These are phyloP conservation scores for Debaryomyces psychrophilus DNA, from an alignment of 1,139 yeast species.

Conservation along the genomic window DNA sequence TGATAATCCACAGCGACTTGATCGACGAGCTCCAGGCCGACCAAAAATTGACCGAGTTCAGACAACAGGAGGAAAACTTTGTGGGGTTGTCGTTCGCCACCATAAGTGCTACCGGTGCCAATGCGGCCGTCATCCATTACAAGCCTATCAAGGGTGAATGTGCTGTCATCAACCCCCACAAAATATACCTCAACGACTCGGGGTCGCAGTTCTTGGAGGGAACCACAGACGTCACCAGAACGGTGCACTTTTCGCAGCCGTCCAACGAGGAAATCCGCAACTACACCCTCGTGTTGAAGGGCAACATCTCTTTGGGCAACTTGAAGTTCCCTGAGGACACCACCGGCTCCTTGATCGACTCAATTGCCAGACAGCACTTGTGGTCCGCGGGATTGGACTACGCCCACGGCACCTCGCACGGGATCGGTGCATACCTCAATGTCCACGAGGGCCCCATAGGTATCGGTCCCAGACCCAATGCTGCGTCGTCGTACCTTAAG, in stretches of 20 bases:
- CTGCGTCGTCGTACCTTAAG: constrained; percentile 50
- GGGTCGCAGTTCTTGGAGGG: constrained; percentile 96
- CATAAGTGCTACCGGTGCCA: constrained; percentile 89
- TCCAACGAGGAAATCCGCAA: constrained; percentile 66
- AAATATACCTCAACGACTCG: constrained; percentile 85
- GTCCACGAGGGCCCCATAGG: constrained; percentile 98
- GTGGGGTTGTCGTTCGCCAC: constrained; percentile 89
- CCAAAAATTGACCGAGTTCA: constrained; percentile 63
- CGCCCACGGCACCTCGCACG: constrained; percentile 97
- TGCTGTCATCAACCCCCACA: constrained; percentile 70
- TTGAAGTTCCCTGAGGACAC: constrained; percentile 86
- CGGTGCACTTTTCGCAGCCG: constrained; percentile 79
- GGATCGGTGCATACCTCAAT: constrained; percentile 89
- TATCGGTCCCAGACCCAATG: constrained; percentile 67
- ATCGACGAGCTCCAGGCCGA: constrained; percentile 84
- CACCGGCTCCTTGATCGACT: constrained; percentile 80
- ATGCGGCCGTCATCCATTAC: constrained; percentile 93
- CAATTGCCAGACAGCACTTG: constrained; percentile 84
- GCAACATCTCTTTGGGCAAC: constrained; percentile 79
- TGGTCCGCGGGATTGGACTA: constrained; percentile 91
- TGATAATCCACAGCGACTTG: constrained; percentile 55
- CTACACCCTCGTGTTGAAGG: constrained; percentile 90
- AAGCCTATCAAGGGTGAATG: constrained; percentile 62
- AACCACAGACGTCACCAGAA: constrained; percentile 95
- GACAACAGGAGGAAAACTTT: constrained; percentile 64